These are phyloP conservation scores for Phaeosphaeria sp. DNA, from an alignment of 2,329 filamentous ascomycete genomes.

Conservation along the genomic window DNA sequence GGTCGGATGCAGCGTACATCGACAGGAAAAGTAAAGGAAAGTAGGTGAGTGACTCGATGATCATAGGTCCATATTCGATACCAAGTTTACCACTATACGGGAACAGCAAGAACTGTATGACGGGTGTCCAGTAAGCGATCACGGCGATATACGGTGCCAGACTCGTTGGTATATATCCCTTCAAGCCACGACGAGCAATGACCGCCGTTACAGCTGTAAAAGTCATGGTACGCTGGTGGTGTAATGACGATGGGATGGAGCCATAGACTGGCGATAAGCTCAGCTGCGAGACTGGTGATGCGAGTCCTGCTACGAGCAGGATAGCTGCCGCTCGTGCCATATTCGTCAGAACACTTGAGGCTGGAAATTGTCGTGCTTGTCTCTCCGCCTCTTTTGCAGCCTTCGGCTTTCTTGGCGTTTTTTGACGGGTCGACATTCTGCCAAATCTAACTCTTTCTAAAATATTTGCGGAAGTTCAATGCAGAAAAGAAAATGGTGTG, in stretches of 20 bases:
- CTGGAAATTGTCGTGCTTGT: constrained; percentile 28
- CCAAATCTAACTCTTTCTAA: constrained; percentile 12
- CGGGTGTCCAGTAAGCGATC: constrained; percentile 76
- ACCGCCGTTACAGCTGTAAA: constrained; percentile 74
- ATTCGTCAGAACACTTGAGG: constrained; percentile 36
- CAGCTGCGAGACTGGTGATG: constrained; percentile 75
- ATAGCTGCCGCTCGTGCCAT: constrained; percentile 49
- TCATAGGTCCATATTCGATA: constrained; percentile 73
- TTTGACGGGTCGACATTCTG: constrained; percentile 42
- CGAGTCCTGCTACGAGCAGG: constrained; percentile 66
- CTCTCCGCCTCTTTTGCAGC: constrained; percentile 34
- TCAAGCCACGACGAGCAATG: constrained; percentile 68
- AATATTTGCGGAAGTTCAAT: neutral
- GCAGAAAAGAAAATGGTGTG: neutral
- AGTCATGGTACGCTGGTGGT: constrained; percentile 72
- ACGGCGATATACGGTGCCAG: constrained; percentile 68
- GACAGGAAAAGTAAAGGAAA: constrained; percentile 57
- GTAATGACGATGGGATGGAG: constrained; percentile 75
- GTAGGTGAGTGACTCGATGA: constrained; percentile 77
- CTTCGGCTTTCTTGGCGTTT: constrained; percentile 45
- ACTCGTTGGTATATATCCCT: constrained; percentile 57
- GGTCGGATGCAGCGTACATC: constrained; percentile 51
- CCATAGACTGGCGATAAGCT: constrained; percentile 89
- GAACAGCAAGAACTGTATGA: constrained; percentile 75
- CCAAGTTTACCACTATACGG: constrained; percentile 70